These are phyloP conservation scores for Cordyceps cicadae DNA, from an alignment of 2,329 filamentous ascomycete species.

Conservation along the genomic window DNA sequence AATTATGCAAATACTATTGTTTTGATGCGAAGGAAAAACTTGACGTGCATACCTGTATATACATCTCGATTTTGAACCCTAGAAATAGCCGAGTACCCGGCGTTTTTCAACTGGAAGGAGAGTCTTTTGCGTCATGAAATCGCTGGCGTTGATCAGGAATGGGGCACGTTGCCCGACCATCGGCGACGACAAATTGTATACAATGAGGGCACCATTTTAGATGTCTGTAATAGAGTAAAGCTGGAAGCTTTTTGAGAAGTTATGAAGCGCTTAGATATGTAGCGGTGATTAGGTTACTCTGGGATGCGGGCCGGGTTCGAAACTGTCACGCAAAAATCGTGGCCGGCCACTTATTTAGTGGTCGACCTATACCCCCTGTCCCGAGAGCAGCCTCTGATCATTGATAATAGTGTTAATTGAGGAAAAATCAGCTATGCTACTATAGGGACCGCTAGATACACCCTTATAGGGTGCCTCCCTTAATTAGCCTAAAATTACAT, in stretches of 20 bases:
- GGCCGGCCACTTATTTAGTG: too few species aligned
- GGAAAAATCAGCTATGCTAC: too few species aligned
- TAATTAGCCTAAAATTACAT: too few species aligned
- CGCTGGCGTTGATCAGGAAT: slow-evolving; percentile 5
- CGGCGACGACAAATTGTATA: not conserved
- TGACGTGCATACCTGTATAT: slow-evolving; percentile 4
- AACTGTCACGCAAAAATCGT: too few species aligned
- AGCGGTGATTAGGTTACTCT: not conserved
- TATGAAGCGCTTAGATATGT: not conserved
- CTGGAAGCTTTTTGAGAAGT: not conserved
- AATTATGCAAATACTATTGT: slow-evolving; percentile 7
- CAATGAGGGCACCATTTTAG: not conserved
- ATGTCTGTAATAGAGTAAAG: not conserved
- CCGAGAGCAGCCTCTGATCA: too few species aligned
- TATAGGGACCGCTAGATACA: too few species aligned
- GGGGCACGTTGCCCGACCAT: not conserved
- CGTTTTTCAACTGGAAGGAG: not conserved
- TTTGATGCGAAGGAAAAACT: slow-evolving; percentile 2
- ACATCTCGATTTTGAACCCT: not conserved
- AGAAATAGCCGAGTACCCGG: not conserved
- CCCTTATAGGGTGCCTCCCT: too few species aligned
- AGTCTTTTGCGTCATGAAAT: slow-evolving; percentile 5
- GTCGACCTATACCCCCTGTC: too few species aligned
- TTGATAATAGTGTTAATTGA: too few species aligned
- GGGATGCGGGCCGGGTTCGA: not conserved